These are phyloP conservation scores for Psophocarpus tetragonolobus DNA, from an alignment of 306 rosid species.

Conservation along the genomic window DNA sequence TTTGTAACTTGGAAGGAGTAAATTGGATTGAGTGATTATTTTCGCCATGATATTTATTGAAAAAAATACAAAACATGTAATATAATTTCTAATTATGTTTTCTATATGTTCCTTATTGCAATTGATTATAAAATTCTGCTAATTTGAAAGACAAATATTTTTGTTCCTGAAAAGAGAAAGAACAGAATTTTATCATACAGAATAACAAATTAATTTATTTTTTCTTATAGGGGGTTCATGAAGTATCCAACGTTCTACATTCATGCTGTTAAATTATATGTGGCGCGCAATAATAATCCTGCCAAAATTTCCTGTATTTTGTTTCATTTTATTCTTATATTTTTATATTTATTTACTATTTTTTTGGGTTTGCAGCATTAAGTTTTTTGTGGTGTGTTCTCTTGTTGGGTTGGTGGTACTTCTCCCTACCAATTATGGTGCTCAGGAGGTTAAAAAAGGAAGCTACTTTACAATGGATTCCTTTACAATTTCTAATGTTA, in stretches of 20 bases:
- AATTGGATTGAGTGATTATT: too few species aligned
- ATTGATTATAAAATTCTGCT: not conserved
- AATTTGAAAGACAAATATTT: not conserved
- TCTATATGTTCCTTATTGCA: not conserved
- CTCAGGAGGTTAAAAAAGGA: slow-evolving; percentile 32
- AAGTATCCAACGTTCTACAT: not conserved
- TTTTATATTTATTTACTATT: not conserved
- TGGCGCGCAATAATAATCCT: not conserved
- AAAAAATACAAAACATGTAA: not conserved
- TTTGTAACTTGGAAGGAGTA: too few species aligned
- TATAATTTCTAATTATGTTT: not conserved
- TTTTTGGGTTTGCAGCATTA: slow-evolving; percentile 57
- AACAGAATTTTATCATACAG: not conserved
- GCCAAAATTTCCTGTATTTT: not conserved
- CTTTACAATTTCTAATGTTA: slow-evolving; percentile 80
- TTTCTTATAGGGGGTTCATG: not conserved
- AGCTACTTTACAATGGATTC: slow-evolving; percentile 60
- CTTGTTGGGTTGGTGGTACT: slow-evolving; percentile 71
- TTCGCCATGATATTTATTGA: not conserved
- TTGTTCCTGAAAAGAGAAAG: not conserved
- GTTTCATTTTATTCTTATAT: not conserved
- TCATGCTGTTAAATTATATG: not conserved
- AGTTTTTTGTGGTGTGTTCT: slow-evolving; percentile 69
- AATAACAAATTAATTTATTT: not conserved
- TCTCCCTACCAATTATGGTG: slow-evolving; percentile 66